These are phyloP conservation scores for Erythrophleum ivorense DNA, from an alignment of 331 rosid species.

Conservation along the genomic window DNA sequence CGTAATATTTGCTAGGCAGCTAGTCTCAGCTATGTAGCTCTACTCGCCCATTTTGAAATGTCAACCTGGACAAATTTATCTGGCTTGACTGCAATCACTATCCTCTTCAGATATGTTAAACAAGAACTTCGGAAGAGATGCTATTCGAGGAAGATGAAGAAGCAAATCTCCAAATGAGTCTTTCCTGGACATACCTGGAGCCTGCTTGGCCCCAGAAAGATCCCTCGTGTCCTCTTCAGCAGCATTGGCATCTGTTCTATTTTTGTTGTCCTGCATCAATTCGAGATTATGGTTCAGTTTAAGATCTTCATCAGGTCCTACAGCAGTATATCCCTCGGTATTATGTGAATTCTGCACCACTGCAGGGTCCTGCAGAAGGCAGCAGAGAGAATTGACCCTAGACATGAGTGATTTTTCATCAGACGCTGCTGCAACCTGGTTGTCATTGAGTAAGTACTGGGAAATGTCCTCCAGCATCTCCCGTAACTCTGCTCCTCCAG, in stretches of 20 bases:
- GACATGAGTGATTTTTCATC: slow-evolving; percentile 91
- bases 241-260: slow-evolving; percentile 45
- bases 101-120: slow-evolving; percentile 79
- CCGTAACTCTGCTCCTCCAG: slow-evolving; percentile 55
- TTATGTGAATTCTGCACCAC: slow-evolving; percentile 48
- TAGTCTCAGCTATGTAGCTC: slow-evolving; percentile 15
- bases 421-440: slow-evolving; percentile 57
- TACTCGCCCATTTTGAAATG: slow-evolving; percentile 10
- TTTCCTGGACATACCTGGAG: slow-evolving; percentile 78
- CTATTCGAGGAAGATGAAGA: slow-evolving; percentile 80
- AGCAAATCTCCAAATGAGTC: slow-evolving; percentile 85
- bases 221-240: slow-evolving; percentile 56
- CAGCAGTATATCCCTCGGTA: slow-evolving; percentile 35
- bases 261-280: slow-evolving; percentile 28
- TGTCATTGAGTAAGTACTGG: slow-evolving; percentile 80
- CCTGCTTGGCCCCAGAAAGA: slow-evolving; percentile 54
- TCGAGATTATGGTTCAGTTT: slow-evolving; percentile 39
- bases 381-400: slow-evolving; percentile 90
- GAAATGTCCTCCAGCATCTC: slow-evolving; percentile 74
- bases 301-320: slow-evolving; percentile 42
- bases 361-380: slow-evolving; percentile 84
- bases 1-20: slow-evolving; percentile 25
- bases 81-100: slow-evolving; percentile 49
- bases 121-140: slow-evolving; percentile 84
- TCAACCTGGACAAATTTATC: slow-evolving; percentile 34